Conservation (phyloP, 192 early-diverging fungal genomes). For the Diversispora epigaea region DNA sequence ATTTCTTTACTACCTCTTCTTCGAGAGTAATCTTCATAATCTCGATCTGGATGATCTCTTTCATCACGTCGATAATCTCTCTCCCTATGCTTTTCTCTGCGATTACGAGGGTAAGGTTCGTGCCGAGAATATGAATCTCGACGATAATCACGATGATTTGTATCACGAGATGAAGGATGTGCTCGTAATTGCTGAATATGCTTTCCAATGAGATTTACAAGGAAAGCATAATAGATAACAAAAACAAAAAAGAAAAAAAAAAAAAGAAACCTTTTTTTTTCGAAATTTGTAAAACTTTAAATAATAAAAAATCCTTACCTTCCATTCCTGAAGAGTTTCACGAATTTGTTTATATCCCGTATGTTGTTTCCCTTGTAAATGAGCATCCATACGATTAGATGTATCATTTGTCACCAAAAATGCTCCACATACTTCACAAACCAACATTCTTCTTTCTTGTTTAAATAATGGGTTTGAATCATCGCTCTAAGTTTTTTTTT, state of each 20-base stretch:
- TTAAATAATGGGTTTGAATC: constrained; percentile 65
- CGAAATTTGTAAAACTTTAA: neutral
- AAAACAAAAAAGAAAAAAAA: too few species aligned
- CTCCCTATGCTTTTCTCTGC: constrained; percentile 42
- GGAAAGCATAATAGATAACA: neutral
- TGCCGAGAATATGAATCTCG: constrained; percentile 36
- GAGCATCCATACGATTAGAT: constrained; percentile 77
- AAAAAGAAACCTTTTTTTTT: neutral
- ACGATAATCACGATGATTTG: constrained; percentile 29
- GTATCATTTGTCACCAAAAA: constrained; percentile 82
- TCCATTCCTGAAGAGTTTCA: constrained; percentile 68
- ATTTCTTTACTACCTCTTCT: constrained; percentile 10
- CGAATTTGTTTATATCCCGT: constrained; percentile 77
- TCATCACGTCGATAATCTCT: constrained; percentile 39
- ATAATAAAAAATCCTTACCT: constrained; percentile 38
- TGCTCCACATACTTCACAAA: constrained; percentile 84
- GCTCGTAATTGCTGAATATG: constrained; percentile 10
- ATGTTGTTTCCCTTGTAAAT: constrained; percentile 84
- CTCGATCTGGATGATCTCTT: constrained; percentile 13
- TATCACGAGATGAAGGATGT: constrained; percentile 13
- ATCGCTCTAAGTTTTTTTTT: constrained; percentile 41
- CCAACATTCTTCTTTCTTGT: constrained; percentile 72
- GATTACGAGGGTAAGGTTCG: constrained; percentile 41
- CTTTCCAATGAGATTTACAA: constrained; percentile 17
- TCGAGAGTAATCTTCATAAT: constrained; percentile 10